Evolutionary conservation across 2,329 filamentous ascomycete genomes (phyloP).

Genomic region (Coniochaeta pulveracea): DNA sequence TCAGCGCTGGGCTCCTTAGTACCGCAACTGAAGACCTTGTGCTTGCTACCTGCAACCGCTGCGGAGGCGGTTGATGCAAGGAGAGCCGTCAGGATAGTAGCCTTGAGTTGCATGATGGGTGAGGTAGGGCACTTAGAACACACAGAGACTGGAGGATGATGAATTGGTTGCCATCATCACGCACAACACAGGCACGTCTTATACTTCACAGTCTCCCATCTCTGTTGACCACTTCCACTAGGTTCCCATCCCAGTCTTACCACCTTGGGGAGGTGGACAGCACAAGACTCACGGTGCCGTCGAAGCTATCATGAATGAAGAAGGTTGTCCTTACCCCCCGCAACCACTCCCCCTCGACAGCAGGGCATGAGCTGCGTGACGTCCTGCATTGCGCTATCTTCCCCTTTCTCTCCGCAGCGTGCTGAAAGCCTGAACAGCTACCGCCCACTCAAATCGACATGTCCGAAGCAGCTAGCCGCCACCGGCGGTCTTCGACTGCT

Average conservation of each 20-base stretch:
- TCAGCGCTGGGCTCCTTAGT: constrained; percentile 14
- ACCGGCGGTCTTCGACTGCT: not conserved
- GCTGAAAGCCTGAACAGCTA: not conserved
- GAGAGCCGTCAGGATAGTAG: constrained; percentile 2
- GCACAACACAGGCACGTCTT: too few relatives aligned
- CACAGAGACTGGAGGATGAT: not conserved
- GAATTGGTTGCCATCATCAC: too few relatives aligned
- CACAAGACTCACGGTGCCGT: not conserved
- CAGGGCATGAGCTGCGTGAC: too few relatives aligned
- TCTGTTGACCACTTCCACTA: not conserved
- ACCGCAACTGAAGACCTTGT: constrained; percentile 10
- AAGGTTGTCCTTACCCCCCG: too few relatives aligned
- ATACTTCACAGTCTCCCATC: not conserved
- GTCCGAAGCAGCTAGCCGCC: not conserved
- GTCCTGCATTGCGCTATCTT: too few relatives aligned
- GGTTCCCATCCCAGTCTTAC: not conserved
- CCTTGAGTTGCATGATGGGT: constrained; percentile 5
- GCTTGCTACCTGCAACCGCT: constrained; percentile 3
- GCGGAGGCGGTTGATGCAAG: constrained; percentile 3
- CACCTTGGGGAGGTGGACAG: constrained; percentile 1
- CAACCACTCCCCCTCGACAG: too few relatives aligned
- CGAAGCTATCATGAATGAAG: too few relatives aligned
- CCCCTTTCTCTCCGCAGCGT: too few relatives aligned
- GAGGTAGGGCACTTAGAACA: not conserved
- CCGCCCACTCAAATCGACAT: not conserved